Percentiles rank a stretch among this genome's conserved stretches.
These are phyloP conservation scores for Fraxinus platypoda DNA, from an alignment of 305 asterid species.

Conservation along the genomic window DNA sequence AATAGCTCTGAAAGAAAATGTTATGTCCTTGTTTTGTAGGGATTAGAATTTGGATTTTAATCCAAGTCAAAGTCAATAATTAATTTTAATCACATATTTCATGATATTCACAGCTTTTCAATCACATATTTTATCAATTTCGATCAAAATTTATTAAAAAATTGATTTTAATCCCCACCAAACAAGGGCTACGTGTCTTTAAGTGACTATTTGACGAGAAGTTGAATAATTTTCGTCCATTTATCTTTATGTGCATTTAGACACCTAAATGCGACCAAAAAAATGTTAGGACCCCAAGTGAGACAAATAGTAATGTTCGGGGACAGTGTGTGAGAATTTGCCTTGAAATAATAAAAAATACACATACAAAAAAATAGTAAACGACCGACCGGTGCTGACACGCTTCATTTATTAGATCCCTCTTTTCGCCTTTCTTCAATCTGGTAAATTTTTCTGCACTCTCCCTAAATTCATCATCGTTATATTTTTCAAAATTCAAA, in stretches of 20 bases:
- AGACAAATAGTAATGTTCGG: not conserved
- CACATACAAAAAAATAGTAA: not conserved
- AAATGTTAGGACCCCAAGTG: not conserved
- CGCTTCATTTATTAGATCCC: constrained; percentile 1
- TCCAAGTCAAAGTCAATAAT: too few species aligned
- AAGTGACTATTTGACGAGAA: not conserved
- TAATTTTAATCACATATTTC: too few species aligned
- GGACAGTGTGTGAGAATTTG: not conserved
- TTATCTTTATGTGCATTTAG: not conserved
- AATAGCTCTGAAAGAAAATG: too few species aligned
- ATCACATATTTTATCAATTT: too few species aligned
- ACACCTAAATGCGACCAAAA: not conserved
- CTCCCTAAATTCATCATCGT: not conserved
- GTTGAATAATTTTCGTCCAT: not conserved
- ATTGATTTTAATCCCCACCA: too few species aligned
- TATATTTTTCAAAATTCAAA: not conserved
- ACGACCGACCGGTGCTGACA: not conserved
- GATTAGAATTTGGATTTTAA: too few species aligned
- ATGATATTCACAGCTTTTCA: too few species aligned
- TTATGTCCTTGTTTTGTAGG: too few species aligned
- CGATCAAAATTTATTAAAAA: too few species aligned
- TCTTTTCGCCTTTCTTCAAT: not conserved
- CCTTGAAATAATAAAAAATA: not conserved
- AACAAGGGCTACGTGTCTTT: not conserved
- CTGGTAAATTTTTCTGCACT: not conserved